Evolutionary conservation across 2,329 filamentous ascomycete species (phyloP).

Genomic region (Colletotrichum noveboracense): DNA sequence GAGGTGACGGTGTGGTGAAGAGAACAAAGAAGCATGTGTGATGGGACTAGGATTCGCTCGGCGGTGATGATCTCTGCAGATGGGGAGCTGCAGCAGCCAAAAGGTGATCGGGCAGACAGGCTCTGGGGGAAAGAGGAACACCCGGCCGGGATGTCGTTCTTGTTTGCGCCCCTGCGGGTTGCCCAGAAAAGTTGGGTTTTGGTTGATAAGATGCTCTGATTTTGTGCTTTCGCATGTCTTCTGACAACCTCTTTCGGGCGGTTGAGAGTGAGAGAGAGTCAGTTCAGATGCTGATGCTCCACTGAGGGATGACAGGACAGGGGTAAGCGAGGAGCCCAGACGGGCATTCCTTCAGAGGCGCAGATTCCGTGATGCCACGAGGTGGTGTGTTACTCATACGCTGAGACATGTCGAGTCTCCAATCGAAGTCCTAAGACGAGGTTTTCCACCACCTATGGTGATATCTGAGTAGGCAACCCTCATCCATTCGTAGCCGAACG

Average conservation of each 20-base stretch:
- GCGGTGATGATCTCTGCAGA: constrained; percentile 22
- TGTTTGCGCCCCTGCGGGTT: background rate
- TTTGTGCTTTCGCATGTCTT: background rate
- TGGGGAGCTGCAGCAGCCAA: constrained; percentile 5
- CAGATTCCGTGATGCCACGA: constrained; percentile 10
- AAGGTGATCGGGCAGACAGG: constrained; percentile 1
- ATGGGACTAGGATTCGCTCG: constrained; percentile 3
- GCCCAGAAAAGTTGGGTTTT: background rate
- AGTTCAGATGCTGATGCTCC: background rate
- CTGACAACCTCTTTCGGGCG: background rate
- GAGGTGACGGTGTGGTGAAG: background rate
- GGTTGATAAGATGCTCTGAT: background rate
- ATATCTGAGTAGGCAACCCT: constrained; percentile 10
- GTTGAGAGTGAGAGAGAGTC: background rate
- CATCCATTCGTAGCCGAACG: background rate
- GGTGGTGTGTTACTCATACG: constrained; percentile 12
- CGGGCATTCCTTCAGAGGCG: background rate
- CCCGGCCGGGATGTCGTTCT: constrained; percentile 1
- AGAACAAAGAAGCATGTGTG: background rate
- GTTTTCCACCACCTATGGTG: background rate
- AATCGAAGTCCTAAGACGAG: constrained; percentile 1
- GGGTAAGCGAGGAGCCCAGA: constrained; percentile 14
- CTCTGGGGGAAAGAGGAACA: background rate
- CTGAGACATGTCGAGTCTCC: constrained; percentile 7
- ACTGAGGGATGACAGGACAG: constrained; percentile 6